These are phyloP conservation scores for Apiospora hydei DNA, from an alignment of 2,329 filamentous ascomycete genomes.

Conservation along the genomic window DNA sequence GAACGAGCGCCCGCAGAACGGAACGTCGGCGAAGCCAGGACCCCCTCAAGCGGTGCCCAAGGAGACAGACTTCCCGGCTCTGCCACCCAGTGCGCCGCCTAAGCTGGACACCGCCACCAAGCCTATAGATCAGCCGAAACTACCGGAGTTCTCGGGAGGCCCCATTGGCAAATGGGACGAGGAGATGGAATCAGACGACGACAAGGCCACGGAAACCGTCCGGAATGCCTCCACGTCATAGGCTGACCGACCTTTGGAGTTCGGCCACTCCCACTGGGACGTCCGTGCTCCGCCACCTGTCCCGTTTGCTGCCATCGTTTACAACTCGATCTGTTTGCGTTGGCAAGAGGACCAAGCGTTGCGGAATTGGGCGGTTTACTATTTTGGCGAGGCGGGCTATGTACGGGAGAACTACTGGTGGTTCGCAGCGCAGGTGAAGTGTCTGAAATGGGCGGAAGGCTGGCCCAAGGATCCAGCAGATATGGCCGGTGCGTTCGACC, in stretches of 20 bases:
- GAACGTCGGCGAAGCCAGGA: constrained; percentile 29
- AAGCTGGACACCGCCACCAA: constrained; percentile 38
- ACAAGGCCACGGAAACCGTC: constrained; percentile 30
- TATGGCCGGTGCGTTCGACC: neutral
- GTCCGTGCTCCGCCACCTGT: neutral
- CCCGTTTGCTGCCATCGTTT: neutral
- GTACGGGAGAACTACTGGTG: neutral
- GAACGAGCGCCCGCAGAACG: constrained; percentile 34
- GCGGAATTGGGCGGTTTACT: neutral
- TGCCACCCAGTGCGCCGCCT: constrained; percentile 40
- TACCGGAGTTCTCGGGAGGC: constrained; percentile 39
- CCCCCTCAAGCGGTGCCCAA: constrained; percentile 42
- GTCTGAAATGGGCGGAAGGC: neutral
- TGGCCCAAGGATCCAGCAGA: neutral
- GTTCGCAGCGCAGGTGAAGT: too few species aligned
- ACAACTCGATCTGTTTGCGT: neutral
- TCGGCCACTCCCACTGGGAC: neutral
- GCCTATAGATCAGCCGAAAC: constrained; percentile 26
- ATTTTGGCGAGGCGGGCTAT: accelerated
- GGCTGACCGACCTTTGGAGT: neutral
- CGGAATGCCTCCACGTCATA: neutral
- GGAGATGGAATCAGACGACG: constrained; percentile 62
- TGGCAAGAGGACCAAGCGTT: neutral
- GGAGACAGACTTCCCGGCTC: constrained; percentile 49
- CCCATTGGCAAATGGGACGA: constrained; percentile 62